phyloP scores from a whole-genome alignment of 2,329 filamentous ascomycete genomes.

The Colletotrichum sp. region DNA sequence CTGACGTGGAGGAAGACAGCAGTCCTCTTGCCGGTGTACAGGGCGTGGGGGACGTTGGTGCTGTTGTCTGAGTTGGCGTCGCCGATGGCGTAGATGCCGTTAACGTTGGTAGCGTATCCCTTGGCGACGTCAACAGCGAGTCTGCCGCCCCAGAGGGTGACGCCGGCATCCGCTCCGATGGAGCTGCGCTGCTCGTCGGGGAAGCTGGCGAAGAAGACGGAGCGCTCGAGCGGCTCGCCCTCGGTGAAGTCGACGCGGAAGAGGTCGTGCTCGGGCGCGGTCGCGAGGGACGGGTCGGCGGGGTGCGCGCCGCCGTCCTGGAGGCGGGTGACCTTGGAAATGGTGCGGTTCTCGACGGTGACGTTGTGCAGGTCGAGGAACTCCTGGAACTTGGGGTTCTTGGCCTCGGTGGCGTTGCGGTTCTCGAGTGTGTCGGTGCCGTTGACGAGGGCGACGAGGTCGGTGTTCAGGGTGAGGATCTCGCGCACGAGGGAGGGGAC shows the following conservation, averaged over 20 bases:
- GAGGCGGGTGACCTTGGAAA: conserved; percentile 52
- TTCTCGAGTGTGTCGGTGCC: conserved; percentile 56
- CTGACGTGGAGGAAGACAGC: conserved; percentile 61
- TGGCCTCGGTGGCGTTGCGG: conserved; percentile 41
- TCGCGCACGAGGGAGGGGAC: conserved; percentile 53
- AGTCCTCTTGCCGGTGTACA: conserved; percentile 63
- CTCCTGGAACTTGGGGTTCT: conserved; percentile 50
- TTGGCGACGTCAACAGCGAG: conserved; percentile 44
- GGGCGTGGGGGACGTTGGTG: conserved; percentile 66
- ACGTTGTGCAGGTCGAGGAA: conserved; percentile 58
- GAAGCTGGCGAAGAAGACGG: conserved; percentile 58
- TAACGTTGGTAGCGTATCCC: conserved; percentile 56
- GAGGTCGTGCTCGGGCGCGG: conserved; percentile 54
- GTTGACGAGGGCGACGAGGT: conserved; percentile 64
- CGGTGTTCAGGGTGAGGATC: conserved; percentile 57
- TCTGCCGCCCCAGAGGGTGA: conserved; percentile 47
- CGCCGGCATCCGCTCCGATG: conserved; percentile 52
- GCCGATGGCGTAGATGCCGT: conserved; percentile 62
- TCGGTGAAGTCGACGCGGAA: conserved; percentile 60
- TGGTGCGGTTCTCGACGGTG: conserved; percentile 60
- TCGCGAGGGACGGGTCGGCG: conserved; percentile 46
- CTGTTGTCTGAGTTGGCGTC: conserved; percentile 65
- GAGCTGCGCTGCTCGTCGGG: conserved; percentile 50
- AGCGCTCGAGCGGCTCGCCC: conserved; percentile 48
- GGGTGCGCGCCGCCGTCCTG: conserved; percentile 42